Percentiles rank a stretch among this genome's conserved stretches.
phyloP scores from a whole-genome alignment of 2,329 filamentous ascomycete genomes.

The Fusarium bactridioides region DNA sequence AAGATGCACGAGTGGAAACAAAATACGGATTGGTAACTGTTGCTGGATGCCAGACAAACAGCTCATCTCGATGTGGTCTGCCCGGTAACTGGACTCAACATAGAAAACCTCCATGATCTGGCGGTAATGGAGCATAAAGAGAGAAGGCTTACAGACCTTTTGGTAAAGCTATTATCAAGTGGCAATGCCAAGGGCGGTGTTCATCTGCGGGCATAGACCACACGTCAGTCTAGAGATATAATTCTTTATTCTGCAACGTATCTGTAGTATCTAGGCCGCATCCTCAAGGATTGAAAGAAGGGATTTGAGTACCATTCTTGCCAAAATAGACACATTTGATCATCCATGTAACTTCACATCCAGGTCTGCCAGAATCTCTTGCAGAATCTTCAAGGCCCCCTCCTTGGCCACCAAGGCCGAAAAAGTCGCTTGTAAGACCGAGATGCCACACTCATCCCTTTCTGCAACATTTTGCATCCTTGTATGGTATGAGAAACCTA shows the following conservation, averaged over 20 bases:
- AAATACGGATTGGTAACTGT: neutral
- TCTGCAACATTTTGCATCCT: constrained; percentile 27
- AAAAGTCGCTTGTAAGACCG: constrained; percentile 40
- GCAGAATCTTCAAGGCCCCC: constrained; percentile 38
- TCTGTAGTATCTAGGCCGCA: neutral
- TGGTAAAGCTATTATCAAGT: neutral
- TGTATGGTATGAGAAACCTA: constrained; percentile 48
- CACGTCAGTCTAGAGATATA: neutral
- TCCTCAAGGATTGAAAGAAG: neutral
- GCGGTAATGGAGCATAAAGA: neutral
- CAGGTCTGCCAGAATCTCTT: constrained; percentile 12
- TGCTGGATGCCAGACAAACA: neutral
- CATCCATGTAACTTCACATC: constrained; percentile 11
- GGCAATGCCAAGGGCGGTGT: neutral
- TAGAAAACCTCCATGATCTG: neutral
- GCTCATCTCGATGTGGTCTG: neutral
- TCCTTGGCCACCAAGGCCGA: constrained; percentile 38
- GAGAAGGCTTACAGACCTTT: neutral
- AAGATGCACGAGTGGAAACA: neutral
- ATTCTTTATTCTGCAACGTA: neutral
- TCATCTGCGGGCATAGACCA: neutral
- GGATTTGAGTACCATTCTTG: neutral
- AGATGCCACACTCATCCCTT: constrained; percentile 44
- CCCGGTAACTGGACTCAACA: neutral
- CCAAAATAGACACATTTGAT: neutral